phyloP scores from a whole-genome alignment of 129 eudicot genomes.

The Gnaphalium uliginosum region DNA sequence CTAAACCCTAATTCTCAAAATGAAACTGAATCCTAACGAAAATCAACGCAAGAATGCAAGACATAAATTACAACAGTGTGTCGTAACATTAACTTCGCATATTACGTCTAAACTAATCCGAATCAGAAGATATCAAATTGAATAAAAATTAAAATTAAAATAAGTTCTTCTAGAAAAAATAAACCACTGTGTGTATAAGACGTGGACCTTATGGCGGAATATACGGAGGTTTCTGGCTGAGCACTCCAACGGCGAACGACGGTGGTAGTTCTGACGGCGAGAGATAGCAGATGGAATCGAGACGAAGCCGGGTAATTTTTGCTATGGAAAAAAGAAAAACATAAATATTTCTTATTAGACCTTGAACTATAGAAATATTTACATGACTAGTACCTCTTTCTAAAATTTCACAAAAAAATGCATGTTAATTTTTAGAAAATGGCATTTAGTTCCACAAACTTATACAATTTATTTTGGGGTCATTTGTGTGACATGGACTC shows the following conservation, averaged over 20 bases:
- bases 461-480: too few species aligned
- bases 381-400: conserved; percentile 16
- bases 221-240: not conserved
- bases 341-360: not conserved
- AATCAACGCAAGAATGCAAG: not conserved
- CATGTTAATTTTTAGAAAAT: too few species aligned
- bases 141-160: not conserved
- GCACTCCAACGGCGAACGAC: not conserved
- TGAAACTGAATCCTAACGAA: not conserved
- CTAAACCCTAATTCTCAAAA: not conserved
- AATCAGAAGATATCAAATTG: not conserved
- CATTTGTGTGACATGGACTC: too few species aligned
- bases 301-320: not conserved
- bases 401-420: too few species aligned
- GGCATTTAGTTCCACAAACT: too few species aligned
- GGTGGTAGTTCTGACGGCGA: not conserved
- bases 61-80: not conserved
- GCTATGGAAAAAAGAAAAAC: not conserved
- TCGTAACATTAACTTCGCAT: not conserved
- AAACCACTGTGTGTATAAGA: not conserved
- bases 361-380: not conserved
- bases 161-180: not conserved
- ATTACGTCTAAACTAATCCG: not conserved
- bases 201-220: not conserved
- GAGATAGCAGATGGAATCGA: not conserved